Evolutionary conservation across 2,329 filamentous ascomycete genomes (phyloP).

Genomic region (Fusarium temperatum): DNA sequence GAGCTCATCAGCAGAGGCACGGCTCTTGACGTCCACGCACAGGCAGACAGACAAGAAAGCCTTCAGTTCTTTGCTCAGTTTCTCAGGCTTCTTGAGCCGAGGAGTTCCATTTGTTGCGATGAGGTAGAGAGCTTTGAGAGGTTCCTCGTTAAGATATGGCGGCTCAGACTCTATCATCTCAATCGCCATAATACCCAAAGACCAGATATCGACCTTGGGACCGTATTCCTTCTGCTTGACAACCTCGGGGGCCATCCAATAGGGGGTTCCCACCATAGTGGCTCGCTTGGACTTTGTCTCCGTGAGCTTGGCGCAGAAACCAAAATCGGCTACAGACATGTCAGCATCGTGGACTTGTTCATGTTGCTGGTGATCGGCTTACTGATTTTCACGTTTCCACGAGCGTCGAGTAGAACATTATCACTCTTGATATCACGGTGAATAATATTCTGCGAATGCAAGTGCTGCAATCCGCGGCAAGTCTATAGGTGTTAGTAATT

Average conservation of each 20-base stretch:
- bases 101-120: conserved; percentile 98
- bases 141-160: conserved; percentile 97
- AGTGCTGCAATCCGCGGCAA: conserved; percentile 91
- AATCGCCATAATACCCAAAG: conserved; percentile 98
- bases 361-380: conserved; percentile 52
- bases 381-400: conserved; percentile 98
- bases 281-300: conserved; percentile 97
- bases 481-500: conserved; percentile 66
- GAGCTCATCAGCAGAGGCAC: conserved; percentile 90
- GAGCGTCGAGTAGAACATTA: conserved; percentile 93
- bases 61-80: conserved; percentile 97
- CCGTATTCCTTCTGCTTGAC: conserved; percentile 99
- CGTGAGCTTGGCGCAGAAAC: conserved; percentile 98
- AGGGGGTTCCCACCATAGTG: conserved; percentile 98
- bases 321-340: conserved; percentile 83
- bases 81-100: conserved; percentile 96
- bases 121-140: conserved; percentile 94
- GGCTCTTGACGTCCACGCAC: conserved; percentile 94
- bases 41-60: conserved; percentile 95
- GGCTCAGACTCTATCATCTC: conserved; percentile 99
- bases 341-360: conserved; percentile 19
- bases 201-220: conserved; percentile 99
- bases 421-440: conserved; percentile 99
- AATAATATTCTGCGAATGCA: conserved; percentile 96
- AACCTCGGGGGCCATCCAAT: conserved; percentile 99